A percentile compares a stretch with the other conserved stretches of the same genome.
Evolutionary conservation across 2,329 filamentous ascomycete species (phyloP).

Genomic region (Blastomyces parvus): DNA sequence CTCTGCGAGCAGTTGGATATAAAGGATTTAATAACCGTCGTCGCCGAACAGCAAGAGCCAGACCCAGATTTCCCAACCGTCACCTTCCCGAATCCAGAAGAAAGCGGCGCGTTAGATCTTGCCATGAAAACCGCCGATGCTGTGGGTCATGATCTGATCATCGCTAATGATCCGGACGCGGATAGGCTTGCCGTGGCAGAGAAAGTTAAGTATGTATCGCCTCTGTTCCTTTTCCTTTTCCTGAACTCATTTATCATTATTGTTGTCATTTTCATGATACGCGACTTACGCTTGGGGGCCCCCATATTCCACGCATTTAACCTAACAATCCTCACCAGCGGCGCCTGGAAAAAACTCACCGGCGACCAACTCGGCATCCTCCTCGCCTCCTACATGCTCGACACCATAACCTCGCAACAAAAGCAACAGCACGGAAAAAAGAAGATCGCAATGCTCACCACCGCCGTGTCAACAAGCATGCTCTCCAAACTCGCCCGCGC

Average conservation of each 20-base stretch:
- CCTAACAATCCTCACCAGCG: conserved; percentile 23
- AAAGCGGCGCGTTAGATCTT: conserved; percentile 52
- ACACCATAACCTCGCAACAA: conserved; percentile 29
- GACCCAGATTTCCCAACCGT: conserved; percentile 57
- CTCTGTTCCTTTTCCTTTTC: no score
- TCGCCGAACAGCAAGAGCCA: conserved; percentile 44
- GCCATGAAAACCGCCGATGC: conserved; percentile 48
- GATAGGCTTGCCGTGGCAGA: conserved; percentile 55
- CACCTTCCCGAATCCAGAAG: conserved; percentile 56
- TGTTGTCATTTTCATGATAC: not conserved
- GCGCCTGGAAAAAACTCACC: conserved; percentile 51
- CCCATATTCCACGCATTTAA: not conserved
- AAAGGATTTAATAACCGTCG: conserved; percentile 25
- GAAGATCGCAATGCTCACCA: conserved; percentile 49
- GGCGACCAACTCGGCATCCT: conserved; percentile 57
- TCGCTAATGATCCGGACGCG: conserved; percentile 57
- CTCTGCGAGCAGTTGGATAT: conserved; percentile 29
- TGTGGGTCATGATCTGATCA: conserved; percentile 41
- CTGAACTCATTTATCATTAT: not conserved
- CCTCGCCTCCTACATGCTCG: conserved; percentile 48
- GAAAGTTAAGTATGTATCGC: conserved; percentile 37
- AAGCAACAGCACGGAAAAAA: conserved; percentile 22
- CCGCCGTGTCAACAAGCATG: conserved; percentile 56
- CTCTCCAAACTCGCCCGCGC: conserved; percentile 46
- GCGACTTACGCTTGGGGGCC: not conserved